phyloP scores from a whole-genome alignment of 371 early-diverging fungal genomes.

The Circinella umbellata region DNA sequence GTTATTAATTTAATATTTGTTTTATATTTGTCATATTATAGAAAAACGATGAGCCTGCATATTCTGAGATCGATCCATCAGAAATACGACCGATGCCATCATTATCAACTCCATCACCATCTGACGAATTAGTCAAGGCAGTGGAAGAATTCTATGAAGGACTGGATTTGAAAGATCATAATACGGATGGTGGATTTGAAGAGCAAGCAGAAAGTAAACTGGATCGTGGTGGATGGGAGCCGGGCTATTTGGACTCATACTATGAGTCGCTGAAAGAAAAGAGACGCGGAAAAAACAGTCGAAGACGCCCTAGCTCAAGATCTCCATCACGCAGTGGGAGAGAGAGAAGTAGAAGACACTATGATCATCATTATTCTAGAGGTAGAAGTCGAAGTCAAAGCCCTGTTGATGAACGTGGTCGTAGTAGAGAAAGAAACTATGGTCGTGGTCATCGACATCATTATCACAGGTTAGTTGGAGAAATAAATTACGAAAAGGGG shows the following conservation, averaged over 20 bases:
- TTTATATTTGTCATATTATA: constrained; percentile 8
- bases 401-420: constrained; percentile 2
- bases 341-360: neutral
- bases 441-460: constrained; percentile 14
- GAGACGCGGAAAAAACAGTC: constrained; percentile 14
- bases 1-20: constrained; percentile 2
- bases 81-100: constrained; percentile 32
- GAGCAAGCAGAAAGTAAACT: constrained; percentile 25
- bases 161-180: constrained; percentile 29
- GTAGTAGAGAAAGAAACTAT: constrained; percentile 13
- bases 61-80: constrained; percentile 51
- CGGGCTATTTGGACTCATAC: constrained; percentile 51
- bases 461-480: constrained; percentile 5
- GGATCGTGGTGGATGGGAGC: constrained; percentile 67
- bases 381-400: constrained; percentile 28
- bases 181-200: constrained; percentile 25
- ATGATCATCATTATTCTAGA: constrained; percentile 17
- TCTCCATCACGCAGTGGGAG: neutral
- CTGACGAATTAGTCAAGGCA: constrained; percentile 34
- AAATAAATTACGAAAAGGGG: no score
- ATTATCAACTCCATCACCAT: constrained; percentile 27
- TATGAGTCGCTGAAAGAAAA: constrained; percentile 28
- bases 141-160: constrained; percentile 56
- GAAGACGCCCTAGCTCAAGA: neutral
- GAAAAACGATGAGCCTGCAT: constrained; percentile 39